Evolutionary conservation across 176 grass and related monocot species (phyloP).

Genomic region (bread wheat (Triticum aestivum)): DNA sequence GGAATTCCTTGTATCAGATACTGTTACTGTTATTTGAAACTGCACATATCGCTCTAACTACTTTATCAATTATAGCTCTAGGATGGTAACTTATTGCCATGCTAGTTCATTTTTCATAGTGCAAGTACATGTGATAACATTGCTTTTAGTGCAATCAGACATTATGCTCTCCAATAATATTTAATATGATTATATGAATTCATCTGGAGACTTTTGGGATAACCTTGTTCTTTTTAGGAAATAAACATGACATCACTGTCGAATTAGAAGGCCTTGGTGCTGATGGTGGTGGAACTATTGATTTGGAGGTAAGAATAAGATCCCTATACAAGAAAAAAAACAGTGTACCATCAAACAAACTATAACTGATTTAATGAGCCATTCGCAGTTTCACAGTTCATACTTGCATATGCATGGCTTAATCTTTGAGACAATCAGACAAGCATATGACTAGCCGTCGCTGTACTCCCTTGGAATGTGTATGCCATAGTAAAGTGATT

Average conservation of each 20-base stretch:
- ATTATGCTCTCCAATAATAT: not conserved
- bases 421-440: too few species aligned
- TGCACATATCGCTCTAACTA: not conserved
- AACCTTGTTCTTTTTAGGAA: slow-evolving; percentile 52
- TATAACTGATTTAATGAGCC: too few species aligned
- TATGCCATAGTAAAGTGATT: slow-evolving; percentile 11
- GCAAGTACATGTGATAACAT: not conserved
- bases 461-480: not conserved
- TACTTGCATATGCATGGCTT: too few species aligned
- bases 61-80: not conserved
- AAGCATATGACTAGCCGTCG: not conserved
- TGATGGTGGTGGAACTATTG: slow-evolving; percentile 74
- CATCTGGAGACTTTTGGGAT: slow-evolving; percentile 2
- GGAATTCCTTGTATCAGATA: not conserved
- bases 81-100: not conserved
- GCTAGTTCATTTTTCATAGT: not conserved
- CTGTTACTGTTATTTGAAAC: not conserved
- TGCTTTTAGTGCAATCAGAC: not conserved
- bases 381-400: too few species aligned
- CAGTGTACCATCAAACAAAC: too few species aligned
- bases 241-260: slow-evolving; percentile 61
- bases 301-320: slow-evolving; percentile 67
- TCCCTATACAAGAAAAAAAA: not conserved
- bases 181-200: slow-evolving; percentile 14
- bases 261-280: slow-evolving; percentile 74